These are phyloP conservation scores for Collybiopsis luxurians DNA, from an alignment of 768 basidiomycete genomes.

Conservation along the genomic window DNA sequence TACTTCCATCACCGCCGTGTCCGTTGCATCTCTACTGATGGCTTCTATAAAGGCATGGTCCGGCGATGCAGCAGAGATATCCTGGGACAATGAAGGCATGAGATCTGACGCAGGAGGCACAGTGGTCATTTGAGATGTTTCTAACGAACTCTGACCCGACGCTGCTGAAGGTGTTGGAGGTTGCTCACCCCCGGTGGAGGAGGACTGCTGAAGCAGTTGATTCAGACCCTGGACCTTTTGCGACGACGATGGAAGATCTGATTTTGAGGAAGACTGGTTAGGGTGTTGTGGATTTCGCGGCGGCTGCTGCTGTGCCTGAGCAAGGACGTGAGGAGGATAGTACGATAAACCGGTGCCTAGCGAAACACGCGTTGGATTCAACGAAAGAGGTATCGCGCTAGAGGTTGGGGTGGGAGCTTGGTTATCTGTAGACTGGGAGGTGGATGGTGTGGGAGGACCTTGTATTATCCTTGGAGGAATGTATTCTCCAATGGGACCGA, in stretches of 20 bases:
- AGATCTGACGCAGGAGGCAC: background rate
- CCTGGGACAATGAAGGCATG: background rate
- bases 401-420: no score
- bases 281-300: conserved; percentile 7
- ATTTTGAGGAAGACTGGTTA: background rate
- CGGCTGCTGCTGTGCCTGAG: conserved; percentile 26
- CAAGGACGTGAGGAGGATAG: conserved; percentile 50
- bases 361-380: no score
- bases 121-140: no score
- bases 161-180: no score
- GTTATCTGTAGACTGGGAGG: no score
- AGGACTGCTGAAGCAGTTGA: background rate
- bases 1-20: background rate
- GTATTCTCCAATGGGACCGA: background rate
- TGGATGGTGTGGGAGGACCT: no score
- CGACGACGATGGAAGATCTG: background rate
- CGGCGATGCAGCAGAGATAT: no score
- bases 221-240: background rate
- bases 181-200: no score
- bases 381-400: no score
- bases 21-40: no score
- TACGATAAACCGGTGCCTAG: conserved; percentile 37
- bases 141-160: no score
- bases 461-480: conserved; percentile 24
- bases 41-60: no score